A percentile compares a stretch with the other conserved stretches of the same genome.
Conservation (phyloP, 306 rosid species). For the Phaseolus lunatus region DNA sequence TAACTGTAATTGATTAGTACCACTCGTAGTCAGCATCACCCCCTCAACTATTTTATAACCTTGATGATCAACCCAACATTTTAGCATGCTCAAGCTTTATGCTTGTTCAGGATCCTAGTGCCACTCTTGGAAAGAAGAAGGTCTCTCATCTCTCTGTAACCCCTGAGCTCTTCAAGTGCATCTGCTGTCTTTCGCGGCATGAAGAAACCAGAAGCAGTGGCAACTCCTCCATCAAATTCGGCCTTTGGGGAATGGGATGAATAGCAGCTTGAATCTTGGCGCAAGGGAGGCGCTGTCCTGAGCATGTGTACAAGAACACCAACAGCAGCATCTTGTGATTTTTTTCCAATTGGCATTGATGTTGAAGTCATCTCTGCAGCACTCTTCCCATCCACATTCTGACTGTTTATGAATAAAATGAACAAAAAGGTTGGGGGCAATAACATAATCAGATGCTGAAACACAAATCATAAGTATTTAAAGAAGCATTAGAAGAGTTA, state of each 20-base stretch:
- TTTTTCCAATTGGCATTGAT: conserved; percentile 54
- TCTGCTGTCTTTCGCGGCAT: conserved; percentile 60
- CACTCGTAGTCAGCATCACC: conserved; percentile 41
- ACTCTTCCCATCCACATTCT: conserved; percentile 51
- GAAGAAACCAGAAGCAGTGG: conserved; percentile 72
- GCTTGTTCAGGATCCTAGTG: conserved; percentile 48
- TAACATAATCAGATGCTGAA: conserved; percentile 34
- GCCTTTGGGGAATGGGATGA: conserved; percentile 65
- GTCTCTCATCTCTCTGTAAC: conserved; percentile 64
- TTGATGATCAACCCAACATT: not conserved
- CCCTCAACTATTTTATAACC: conserved; percentile 12
- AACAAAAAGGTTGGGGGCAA: conserved; percentile 13
- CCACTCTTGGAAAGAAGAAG: conserved; percentile 68
- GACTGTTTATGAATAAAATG: conserved; percentile 54
- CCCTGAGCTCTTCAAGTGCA: conserved; percentile 66
- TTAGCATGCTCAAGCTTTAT: conserved; percentile 48
- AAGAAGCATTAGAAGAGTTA: conserved; percentile 10
- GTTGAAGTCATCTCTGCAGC: conserved; percentile 51
- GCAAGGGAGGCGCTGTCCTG: conserved; percentile 87
- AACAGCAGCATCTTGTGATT: conserved; percentile 91
- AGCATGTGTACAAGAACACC: conserved; percentile 88
- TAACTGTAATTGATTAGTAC: conserved; percentile 39
- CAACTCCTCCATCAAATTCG: conserved; percentile 62
- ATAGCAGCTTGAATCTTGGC: conserved; percentile 72
- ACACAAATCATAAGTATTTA: conserved; percentile 27